These are phyloP conservation scores for Colletotrichum costaricense DNA, from an alignment of 2,329 filamentous ascomycete species.

Conservation along the genomic window DNA sequence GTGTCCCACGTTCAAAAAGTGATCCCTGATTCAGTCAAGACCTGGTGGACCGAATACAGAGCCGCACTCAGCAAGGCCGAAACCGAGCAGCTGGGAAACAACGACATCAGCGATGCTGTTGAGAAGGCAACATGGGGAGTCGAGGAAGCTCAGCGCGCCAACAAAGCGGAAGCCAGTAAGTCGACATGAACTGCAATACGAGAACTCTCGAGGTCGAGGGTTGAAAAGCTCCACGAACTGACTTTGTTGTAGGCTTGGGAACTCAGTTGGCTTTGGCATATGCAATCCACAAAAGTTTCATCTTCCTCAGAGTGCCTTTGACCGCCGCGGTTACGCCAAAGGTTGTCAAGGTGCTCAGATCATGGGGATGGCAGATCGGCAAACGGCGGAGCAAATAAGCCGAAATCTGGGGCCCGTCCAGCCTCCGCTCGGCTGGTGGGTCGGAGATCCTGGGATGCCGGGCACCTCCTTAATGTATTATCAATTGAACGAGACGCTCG, in stretches of 20 bases:
- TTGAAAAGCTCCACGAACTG: conserved; percentile 34
- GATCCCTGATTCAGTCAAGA: conserved; percentile 70
- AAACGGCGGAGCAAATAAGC: conserved; percentile 57
- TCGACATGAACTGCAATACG: conserved; percentile 42
- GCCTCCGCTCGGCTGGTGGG: conserved; percentile 4
- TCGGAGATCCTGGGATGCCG: conserved; percentile 8
- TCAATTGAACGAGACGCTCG: conserved; percentile 17
- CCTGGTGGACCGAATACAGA: conserved; percentile 62
- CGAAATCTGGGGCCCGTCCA: background rate
- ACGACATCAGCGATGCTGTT: conserved; percentile 56
- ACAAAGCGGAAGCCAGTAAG: conserved; percentile 80
- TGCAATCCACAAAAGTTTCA: conserved; percentile 97
- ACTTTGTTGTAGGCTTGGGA: conserved; percentile 61
- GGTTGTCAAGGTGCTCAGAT: conserved; percentile 87
- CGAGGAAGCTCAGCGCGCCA: conserved; percentile 70
- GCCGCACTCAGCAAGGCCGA: conserved; percentile 59
- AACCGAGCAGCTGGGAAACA: conserved; percentile 54
- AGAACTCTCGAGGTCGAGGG: conserved; percentile 5
- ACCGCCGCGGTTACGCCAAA: conserved; percentile 93
- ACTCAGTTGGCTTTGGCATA: conserved; percentile 95
- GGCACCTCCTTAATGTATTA: conserved; percentile 17
- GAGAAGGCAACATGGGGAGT: conserved; percentile 71
- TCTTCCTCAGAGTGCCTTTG: conserved; percentile 93
- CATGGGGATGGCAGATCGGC: conserved; percentile 96
- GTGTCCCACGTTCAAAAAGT: conserved; percentile 68